Conservation (phyloP, 306 rosid genomes). For the Cercis canadensis region DNA sequence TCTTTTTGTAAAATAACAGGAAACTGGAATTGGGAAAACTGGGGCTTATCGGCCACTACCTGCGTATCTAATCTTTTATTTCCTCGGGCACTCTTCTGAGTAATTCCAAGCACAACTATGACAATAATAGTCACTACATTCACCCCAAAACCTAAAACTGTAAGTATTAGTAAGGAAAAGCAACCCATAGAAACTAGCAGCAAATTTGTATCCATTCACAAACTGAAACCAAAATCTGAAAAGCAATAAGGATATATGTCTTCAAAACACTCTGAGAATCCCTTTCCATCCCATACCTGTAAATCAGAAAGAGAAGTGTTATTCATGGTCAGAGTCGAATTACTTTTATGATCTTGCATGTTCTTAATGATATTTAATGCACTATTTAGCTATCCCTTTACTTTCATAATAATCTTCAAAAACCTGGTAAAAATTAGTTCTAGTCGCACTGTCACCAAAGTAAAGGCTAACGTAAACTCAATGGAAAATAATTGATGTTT, state of each 20-base stretch:
- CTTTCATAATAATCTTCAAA: not conserved
- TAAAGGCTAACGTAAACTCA: no score
- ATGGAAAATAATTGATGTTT: no score
- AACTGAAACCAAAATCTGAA: conserved; percentile 27
- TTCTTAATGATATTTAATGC: not conserved
- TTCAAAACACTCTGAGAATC: conserved; percentile 68
- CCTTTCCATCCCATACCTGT: conserved; percentile 82
- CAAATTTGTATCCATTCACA: not conserved
- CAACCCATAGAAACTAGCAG: conserved; percentile 26
- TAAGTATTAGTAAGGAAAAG: conserved; percentile 62
- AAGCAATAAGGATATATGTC: conserved; percentile 77
- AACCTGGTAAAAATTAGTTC: not conserved
- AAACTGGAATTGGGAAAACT: no score
- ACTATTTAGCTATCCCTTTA: not conserved
- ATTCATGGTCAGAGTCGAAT: conserved; percentile 26
- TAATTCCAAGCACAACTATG: conserved; percentile 54
- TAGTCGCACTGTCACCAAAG: not conserved
- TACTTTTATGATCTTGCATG: conserved; percentile 14
- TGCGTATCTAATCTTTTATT: conserved; percentile 52
- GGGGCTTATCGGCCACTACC: not conserved
- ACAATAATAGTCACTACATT: conserved; percentile 65
- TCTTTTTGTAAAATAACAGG: no score
- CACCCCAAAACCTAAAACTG: conserved; percentile 73
- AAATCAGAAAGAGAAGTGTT: conserved; percentile 36
- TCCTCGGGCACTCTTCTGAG: conserved; percentile 39